A percentile compares a stretch with the other conserved stretches of the same genome.
These are phyloP conservation scores for Moesziomyces sp. DNA, from an alignment of 1,284 basidiomycete species.

Conservation along the genomic window DNA sequence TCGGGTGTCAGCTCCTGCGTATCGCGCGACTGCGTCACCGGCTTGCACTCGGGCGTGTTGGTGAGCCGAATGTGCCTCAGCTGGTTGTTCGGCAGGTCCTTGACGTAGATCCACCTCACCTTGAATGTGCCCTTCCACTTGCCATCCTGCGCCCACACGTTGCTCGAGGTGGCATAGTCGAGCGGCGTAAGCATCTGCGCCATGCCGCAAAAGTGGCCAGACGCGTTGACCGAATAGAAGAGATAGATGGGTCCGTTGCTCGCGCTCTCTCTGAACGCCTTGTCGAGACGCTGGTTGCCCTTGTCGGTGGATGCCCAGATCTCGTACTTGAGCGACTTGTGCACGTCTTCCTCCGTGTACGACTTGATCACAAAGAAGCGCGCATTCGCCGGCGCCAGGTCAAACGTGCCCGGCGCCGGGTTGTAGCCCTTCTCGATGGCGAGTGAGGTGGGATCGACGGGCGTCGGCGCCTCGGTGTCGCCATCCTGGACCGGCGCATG, in stretches of 20 bases:
- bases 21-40: constrained; percentile 65
- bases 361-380: constrained; percentile 67
- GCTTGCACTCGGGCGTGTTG: constrained; percentile 61
- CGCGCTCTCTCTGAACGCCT: constrained; percentile 48
- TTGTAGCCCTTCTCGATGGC: constrained; percentile 51
- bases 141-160: constrained; percentile 66
- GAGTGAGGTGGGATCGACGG: constrained; percentile 22
- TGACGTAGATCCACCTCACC: constrained; percentile 65
- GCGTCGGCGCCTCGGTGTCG: constrained; percentile 6
- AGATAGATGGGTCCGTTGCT: constrained; percentile 60
- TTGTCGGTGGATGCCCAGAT: constrained; percentile 67
- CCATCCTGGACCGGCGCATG: neutral
- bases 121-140: constrained; percentile 67
- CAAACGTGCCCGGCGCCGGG: constrained; percentile 42
- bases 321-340: constrained; percentile 63
- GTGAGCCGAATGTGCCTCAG: constrained; percentile 61
- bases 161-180: constrained; percentile 59
- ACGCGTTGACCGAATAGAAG: constrained; percentile 66
- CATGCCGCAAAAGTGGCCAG: constrained; percentile 66
- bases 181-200: constrained; percentile 65
- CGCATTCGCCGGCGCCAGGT: constrained; percentile 40
- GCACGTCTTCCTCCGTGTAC: constrained; percentile 66
- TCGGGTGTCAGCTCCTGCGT: constrained; percentile 64
- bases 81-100: constrained; percentile 63
- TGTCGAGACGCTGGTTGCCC: constrained; percentile 64